A percentile compares a stretch with the other conserved stretches of the same genome.
phyloP scores from a whole-genome alignment of 306 rosid genomes.

The Vigna unguiculata region DNA sequence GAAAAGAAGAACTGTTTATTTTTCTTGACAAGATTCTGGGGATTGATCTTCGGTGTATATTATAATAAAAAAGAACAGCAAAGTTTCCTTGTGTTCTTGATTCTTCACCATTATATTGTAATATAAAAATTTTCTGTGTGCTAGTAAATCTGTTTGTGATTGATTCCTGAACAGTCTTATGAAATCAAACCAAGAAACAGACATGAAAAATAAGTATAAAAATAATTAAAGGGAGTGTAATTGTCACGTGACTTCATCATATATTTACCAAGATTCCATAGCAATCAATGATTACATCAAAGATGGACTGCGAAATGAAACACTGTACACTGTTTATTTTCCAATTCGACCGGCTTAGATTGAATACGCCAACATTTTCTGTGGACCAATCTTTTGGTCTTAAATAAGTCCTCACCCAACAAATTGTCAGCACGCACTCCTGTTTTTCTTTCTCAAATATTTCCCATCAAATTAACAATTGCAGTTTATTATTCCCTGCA shows the following conservation, averaged over 20 bases:
- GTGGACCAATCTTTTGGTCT: constrained; percentile 11
- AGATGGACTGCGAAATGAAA: constrained; percentile 35
- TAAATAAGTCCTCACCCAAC: constrained; percentile 29
- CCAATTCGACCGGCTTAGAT: constrained; percentile 35
- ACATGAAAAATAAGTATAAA: background rate
- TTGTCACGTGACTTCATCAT: constrained; percentile 56
- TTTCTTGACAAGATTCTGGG: background rate
- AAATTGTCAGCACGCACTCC: constrained; percentile 28
- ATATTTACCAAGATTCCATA: constrained; percentile 40
- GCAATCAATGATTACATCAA: constrained; percentile 37
- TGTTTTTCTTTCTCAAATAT: background rate
- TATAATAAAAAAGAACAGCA: background rate
- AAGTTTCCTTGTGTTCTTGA: background rate
- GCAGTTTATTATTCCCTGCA: background rate
- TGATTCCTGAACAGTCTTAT: background rate
- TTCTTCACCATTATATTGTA: background rate
- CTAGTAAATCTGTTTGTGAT: background rate
- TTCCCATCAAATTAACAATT: background rate
- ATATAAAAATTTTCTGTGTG: background rate
- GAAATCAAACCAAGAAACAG: background rate
- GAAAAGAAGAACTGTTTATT: constrained; percentile 28
- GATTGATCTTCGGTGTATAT: background rate
- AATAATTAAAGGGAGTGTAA: constrained; percentile 32
- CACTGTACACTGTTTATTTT: constrained; percentile 14
- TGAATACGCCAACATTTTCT: constrained; percentile 10